phyloP scores from a whole-genome alignment of 169 alveolate species.

The Plasmodium gonderi region DNA sequence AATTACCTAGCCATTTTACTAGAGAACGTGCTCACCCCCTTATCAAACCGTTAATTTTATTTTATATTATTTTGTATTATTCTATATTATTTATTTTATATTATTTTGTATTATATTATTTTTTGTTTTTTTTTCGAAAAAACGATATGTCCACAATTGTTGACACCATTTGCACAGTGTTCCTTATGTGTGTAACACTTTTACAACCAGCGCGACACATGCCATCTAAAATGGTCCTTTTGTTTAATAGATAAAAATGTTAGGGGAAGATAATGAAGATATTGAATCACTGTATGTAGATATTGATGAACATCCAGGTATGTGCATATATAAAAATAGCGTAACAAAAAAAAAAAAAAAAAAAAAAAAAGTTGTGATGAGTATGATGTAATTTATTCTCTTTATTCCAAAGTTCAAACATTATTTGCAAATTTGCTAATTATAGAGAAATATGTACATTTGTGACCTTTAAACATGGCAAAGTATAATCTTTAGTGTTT shows the following conservation, averaged over 20 bases:
- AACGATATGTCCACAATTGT: too few species aligned
- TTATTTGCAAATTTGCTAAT: not conserved
- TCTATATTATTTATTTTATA: too few species aligned
- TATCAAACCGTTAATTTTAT: too few species aligned
- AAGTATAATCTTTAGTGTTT: not conserved
- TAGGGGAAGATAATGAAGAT: slow-evolving; percentile 68
- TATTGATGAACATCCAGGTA: slow-evolving; percentile 74
- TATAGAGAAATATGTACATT: not conserved
- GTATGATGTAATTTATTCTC: not conserved
- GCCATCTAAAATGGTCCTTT: not conserved
- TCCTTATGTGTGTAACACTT: not conserved
- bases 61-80: too few species aligned
- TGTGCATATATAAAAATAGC: not conserved
- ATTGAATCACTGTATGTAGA: slow-evolving; percentile 63
- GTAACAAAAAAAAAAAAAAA: not conserved
- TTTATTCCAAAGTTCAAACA: not conserved
- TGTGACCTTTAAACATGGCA: not conserved
- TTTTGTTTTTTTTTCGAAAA: too few species aligned
- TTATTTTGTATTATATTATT: too few species aligned
- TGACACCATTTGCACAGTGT: too few species aligned
- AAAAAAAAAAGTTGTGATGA: not conserved
- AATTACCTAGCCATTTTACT: too few species aligned
- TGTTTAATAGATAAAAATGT: slow-evolving; percentile 22
- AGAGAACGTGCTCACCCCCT: too few species aligned
- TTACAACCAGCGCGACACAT: not conserved